phyloP scores from a whole-genome alignment of 805 yeast species.

The Jamesozyma rosinii region DNA sequence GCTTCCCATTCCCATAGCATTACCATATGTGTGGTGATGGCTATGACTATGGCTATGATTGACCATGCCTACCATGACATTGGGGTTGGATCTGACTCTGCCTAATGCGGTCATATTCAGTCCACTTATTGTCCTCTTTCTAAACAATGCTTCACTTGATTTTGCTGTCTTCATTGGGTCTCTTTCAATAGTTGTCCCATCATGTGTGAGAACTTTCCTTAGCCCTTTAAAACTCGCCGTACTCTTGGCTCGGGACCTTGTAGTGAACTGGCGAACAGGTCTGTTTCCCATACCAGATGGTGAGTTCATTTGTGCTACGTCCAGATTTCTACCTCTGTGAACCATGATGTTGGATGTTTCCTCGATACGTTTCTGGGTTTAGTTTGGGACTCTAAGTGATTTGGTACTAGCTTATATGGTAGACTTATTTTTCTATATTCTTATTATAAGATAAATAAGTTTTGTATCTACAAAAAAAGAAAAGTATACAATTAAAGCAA shows the following conservation, averaged over 20 bases:
- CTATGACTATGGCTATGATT: conserved; percentile 3
- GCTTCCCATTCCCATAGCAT: conserved; percentile 9
- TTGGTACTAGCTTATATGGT: neutral
- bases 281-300: conserved; percentile 3
- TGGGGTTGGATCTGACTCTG: conserved; percentile 19
- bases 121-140: conserved; percentile 24
- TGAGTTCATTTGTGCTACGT: neutral
- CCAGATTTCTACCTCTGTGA: conserved; percentile 1
- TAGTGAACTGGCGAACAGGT: conserved; percentile 23
- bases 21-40: conserved; percentile 2
- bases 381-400: neutral
- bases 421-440: neutral
- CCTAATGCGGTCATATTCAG: conserved; percentile 29
- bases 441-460: neutral
- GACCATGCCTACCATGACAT: neutral
- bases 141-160: conserved; percentile 25
- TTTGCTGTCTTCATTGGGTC: conserved; percentile 11
- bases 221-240: conserved; percentile 27
- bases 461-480: neutral
- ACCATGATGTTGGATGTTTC: neutral
- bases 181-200: conserved; percentile 12
- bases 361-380: neutral
- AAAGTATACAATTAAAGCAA: neutral
- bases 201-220: conserved; percentile 22
- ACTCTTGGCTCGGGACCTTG: conserved; percentile 27